A percentile compares a stretch with the other conserved stretches of the same genome.
phyloP scores from a whole-genome alignment of 169 alveolate genomes.

The Cryptosporidium felis region DNA sequence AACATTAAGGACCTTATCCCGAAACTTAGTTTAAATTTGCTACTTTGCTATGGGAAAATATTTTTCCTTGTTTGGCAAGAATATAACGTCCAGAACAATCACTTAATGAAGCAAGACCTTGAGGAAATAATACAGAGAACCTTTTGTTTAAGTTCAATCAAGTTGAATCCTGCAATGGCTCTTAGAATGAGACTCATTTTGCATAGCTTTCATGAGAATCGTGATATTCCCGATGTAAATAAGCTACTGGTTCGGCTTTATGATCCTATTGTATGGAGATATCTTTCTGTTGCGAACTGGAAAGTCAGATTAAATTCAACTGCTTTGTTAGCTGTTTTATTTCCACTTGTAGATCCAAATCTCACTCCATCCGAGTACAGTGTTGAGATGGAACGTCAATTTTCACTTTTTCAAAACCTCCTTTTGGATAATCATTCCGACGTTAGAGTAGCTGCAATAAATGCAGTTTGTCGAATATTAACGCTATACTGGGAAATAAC shows the following conservation, averaged over 20 bases:
- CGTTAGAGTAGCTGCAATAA: constrained; percentile 52
- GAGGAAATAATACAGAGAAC: constrained; percentile 28
- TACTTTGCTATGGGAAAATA: constrained; percentile 7
- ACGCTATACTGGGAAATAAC: constrained; percentile 60
- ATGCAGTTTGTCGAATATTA: constrained; percentile 36
- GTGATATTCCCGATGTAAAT: constrained; percentile 30
- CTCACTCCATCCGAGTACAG: neutral
- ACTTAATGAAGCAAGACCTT: neutral
- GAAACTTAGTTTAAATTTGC: neutral
- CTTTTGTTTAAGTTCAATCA: constrained; percentile 32
- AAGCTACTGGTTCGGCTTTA: constrained; percentile 17
- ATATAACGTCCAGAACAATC: neutral
- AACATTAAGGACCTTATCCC: neutral
- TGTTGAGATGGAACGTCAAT: constrained; percentile 29
- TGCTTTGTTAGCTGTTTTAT: constrained; percentile 52
- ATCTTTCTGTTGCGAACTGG: constrained; percentile 67
- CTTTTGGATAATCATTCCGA: constrained; percentile 22
- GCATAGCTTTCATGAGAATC: constrained; percentile 40
- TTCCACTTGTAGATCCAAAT: constrained; percentile 55
- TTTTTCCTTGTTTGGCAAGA: constrained; percentile 32
- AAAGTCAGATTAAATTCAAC: constrained; percentile 57
- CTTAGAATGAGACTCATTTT: constrained; percentile 43
- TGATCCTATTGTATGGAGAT: constrained; percentile 69
- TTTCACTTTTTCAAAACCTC: constrained; percentile 14
- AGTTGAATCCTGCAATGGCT: constrained; percentile 35